Percentiles rank a stretch among this genome's conserved stretches.
These are phyloP conservation scores for Angomonas ambiguus DNA, from an alignment of 208 protist species.

Conservation along the genomic window DNA sequence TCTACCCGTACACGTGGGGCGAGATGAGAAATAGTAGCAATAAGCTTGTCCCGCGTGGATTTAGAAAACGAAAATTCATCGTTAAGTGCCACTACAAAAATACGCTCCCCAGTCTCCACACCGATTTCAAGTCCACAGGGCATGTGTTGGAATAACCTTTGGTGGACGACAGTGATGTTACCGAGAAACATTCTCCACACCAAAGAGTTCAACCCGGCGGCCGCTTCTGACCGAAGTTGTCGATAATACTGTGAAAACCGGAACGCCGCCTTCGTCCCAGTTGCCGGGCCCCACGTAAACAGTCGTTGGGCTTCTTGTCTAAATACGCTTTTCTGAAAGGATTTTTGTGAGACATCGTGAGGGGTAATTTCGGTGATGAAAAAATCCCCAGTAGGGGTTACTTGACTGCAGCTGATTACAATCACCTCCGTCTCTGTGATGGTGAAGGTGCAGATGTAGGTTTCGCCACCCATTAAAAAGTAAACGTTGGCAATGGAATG, in stretches of 20 bases:
- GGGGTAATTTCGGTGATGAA: conserved; percentile 40
- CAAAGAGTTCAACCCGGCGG: conserved; percentile 23
- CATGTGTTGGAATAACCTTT: conserved; percentile 70
- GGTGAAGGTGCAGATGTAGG: conserved; percentile 45
- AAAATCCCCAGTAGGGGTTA: conserved; percentile 55
- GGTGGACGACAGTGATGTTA: conserved; percentile 34
- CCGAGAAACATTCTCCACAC: conserved; percentile 57
- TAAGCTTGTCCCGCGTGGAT: conserved; percentile 27
- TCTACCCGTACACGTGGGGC: conserved; percentile 29
- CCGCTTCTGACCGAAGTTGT: conserved; percentile 46
- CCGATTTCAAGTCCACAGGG: conserved; percentile 56
- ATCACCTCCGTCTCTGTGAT: conserved; percentile 55
- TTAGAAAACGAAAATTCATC: conserved; percentile 64
- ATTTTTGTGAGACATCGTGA: conserved; percentile 40
- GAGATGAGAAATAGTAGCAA: conserved; percentile 22
- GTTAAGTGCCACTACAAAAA: conserved; percentile 61
- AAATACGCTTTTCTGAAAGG: conserved; percentile 25
- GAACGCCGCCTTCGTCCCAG: conserved; percentile 39
- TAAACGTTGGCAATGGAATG: conserved; percentile 64
- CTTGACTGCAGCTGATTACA: conserved; percentile 55
- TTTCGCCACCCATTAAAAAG: conserved; percentile 44
- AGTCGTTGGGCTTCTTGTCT: conserved; percentile 42
- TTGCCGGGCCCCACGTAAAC: conserved; percentile 26
- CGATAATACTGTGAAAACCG: conserved; percentile 78
- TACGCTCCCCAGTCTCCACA: conserved; percentile 47